Evolutionary conservation across 202 grass and related monocot genomes (phyloP).

Genomic region (Elaeis oleifera): DNA sequence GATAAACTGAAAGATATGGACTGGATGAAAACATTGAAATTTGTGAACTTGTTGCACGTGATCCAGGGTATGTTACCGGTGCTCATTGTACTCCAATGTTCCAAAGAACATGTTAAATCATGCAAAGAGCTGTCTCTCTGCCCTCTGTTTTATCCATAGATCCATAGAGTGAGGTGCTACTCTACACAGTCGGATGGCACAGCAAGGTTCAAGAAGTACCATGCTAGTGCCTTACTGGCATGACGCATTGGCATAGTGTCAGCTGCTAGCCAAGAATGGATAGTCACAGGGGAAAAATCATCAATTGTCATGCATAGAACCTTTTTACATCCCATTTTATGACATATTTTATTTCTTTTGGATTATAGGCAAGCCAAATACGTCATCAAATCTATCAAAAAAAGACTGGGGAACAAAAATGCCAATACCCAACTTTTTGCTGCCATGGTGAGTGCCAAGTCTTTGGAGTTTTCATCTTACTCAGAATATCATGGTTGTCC

Average conservation of each 20-base stretch:
- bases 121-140: no score
- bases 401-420: constrained; percentile 56
- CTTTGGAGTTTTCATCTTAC: neutral
- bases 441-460: constrained; percentile 63
- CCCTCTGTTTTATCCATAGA: no score
- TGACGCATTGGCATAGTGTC: no score
- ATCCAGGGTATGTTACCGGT: constrained; percentile 44
- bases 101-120: no score
- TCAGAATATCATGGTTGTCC: neutral
- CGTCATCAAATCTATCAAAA: constrained; percentile 89
- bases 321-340: neutral
- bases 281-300: no score
- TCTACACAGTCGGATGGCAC: no score
- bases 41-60: constrained; percentile 76
- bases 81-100: neutral
- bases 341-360: constrained; percentile 5
- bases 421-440: constrained; percentile 63
- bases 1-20: constrained; percentile 93
- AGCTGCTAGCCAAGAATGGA: no score
- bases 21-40: constrained; percentile 98
- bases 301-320: no score
- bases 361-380: constrained; percentile 79
- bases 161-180: no score
- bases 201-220: no score
- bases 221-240: no score